phyloP scores from a whole-genome alignment of 2,329 filamentous ascomycete genomes.

The Sarocladium oryzae region DNA sequence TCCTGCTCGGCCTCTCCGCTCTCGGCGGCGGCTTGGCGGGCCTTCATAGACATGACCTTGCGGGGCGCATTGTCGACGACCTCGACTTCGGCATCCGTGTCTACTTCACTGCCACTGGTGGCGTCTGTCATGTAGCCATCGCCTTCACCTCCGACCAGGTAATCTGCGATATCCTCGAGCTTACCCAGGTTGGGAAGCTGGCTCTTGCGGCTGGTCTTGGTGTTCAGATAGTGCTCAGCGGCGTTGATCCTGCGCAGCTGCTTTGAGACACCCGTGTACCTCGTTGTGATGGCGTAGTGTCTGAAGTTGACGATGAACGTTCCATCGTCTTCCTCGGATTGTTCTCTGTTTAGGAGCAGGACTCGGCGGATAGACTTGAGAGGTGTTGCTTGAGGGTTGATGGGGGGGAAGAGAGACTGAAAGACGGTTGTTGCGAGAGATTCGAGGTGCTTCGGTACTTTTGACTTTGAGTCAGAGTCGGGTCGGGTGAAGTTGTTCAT shows the following conservation, averaged over 20 bases:
- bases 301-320: conserved; percentile 80
- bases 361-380: conserved; percentile 89
- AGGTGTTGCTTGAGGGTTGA: conserved; percentile 85
- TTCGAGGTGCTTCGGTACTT: conserved; percentile 91
- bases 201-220: conserved; percentile 57
- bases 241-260: conserved; percentile 77
- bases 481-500: conserved; percentile 94
- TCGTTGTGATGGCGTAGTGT: conserved; percentile 93
- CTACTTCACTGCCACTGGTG: conserved; percentile 81
- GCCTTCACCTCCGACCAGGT: conserved; percentile 75
- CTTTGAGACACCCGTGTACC: conserved; percentile 76
- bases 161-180: conserved; percentile 90
- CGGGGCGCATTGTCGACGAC: conserved; percentile 60
- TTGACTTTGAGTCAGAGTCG: conserved; percentile 50
- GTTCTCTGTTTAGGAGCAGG: conserved; percentile 80
- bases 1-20: conserved; percentile 37
- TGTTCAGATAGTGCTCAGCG: conserved; percentile 68
- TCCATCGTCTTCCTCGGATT: conserved; percentile 53
- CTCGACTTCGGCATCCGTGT: conserved; percentile 94
- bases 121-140: conserved; percentile 71
- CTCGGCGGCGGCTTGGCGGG: conserved; percentile 34
- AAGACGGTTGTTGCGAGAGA: conserved; percentile 89
- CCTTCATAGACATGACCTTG: conserved; percentile 53
- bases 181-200: conserved; percentile 80
- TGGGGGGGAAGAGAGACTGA: conserved; percentile 91